A percentile compares a stretch with the other conserved stretches of the same genome.
phyloP scores from a whole-genome alignment of 1,284 basidiomycete genomes.

The Apiotrichum laibachii region DNA sequence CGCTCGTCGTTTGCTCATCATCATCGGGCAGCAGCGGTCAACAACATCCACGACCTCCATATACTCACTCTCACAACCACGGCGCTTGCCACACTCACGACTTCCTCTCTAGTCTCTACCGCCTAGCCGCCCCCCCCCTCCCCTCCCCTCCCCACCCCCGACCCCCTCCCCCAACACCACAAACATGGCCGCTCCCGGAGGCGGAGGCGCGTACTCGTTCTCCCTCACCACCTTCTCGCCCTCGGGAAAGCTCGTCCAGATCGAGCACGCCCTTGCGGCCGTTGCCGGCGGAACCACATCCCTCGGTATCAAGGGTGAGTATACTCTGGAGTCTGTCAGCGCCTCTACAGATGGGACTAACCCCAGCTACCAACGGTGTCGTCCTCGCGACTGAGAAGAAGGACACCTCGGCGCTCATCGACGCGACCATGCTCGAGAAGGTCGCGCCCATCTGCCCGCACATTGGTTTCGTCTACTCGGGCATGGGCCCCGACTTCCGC shows the following conservation, averaged over 20 bases:
- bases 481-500: conserved; percentile 99
- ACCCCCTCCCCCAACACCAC: neutral
- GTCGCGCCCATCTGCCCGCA: conserved; percentile 96
- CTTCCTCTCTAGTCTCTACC: too few species aligned
- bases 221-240: conserved; percentile 99
- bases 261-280: conserved; percentile 97
- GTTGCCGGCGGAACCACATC: conserved; percentile 96
- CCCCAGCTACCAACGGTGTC: conserved; percentile 89
- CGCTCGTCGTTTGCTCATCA: conserved; percentile 10
- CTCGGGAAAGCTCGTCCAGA: conserved; percentile 97
- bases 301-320: conserved; percentile 92
- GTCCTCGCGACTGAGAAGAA: conserved; percentile 99
- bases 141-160: neutral
- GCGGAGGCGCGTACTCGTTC: conserved; percentile 60
- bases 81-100: too few species aligned
- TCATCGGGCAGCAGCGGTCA: neutral
- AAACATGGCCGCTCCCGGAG: conserved; percentile 51
- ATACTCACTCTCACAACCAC: too few species aligned
- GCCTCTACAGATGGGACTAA: too few species aligned
- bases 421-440: conserved; percentile 96
- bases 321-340: too few species aligned
- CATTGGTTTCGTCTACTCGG: conserved; percentile 98
- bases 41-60: neutral
- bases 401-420: conserved; percentile 92
- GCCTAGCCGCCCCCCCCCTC: neutral